Conservation (phyloP, 495 filamentous ascomycete genomes). For the Aspergillus carlsbadensis region DNA sequence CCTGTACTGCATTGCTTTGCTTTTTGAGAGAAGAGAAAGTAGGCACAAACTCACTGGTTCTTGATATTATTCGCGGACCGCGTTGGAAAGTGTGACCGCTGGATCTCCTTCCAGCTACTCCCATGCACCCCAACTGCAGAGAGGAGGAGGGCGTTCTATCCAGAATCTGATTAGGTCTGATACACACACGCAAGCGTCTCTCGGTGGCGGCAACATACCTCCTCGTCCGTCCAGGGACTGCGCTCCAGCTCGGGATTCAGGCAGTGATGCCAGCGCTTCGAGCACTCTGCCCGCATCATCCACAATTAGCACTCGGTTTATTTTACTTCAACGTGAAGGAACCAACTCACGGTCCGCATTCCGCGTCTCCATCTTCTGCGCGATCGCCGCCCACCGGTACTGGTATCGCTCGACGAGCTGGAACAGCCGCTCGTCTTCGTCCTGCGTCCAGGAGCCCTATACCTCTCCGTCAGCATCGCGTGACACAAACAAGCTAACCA, state of each 20-base stretch:
- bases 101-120: constrained; percentile 17
- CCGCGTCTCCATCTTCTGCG: constrained; percentile 14
- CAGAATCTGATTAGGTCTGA: neutral
- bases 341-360: constrained; percentile 12
- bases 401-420: constrained; percentile 11
- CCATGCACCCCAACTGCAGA: constrained; percentile 8
- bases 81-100: constrained; percentile 12
- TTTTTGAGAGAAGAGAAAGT: neutral
- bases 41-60: constrained; percentile 6
- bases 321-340: neutral
- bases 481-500: no score
- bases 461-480: neutral
- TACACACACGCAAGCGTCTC: no score
- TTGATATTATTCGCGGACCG: constrained; percentile 16
- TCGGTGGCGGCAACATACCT: neutral
- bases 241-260: constrained; percentile 14
- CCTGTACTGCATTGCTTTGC: neutral
- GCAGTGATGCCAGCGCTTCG: constrained; percentile 17
- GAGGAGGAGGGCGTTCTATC: constrained; percentile 5
- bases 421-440: constrained; percentile 8
- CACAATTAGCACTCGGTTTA: neutral
- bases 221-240: constrained; percentile 12
- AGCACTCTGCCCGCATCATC: constrained; percentile 6
- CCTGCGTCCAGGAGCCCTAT: constrained; percentile 14
- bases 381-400: constrained; percentile 13